phyloP scores from a whole-genome alignment of 2,329 filamentous ascomycete species.

The Penicillium sclerotiorum region DNA sequence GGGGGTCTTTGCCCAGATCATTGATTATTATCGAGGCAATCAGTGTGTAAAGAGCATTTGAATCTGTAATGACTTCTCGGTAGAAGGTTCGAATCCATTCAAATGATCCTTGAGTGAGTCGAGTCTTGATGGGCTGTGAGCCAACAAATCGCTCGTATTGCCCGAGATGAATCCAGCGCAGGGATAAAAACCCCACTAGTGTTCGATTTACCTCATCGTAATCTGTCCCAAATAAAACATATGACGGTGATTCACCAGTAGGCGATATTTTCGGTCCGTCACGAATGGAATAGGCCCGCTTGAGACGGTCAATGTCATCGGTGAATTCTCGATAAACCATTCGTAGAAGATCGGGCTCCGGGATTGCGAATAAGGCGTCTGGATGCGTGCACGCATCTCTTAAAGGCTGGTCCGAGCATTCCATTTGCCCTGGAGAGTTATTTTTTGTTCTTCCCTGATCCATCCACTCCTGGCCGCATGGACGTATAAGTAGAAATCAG shows the following conservation, averaged over 20 bases:
- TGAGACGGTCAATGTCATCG: slow-evolving; percentile 18
- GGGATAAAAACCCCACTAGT: slow-evolving; percentile 14
- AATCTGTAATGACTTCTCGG: slow-evolving; percentile 1
- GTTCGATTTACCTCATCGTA: slow-evolving; percentile 20
- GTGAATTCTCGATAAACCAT: slow-evolving; percentile 15
- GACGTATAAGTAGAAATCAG: not conserved
- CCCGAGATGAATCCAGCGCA: slow-evolving; percentile 18
- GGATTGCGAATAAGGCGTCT: slow-evolving; percentile 10
- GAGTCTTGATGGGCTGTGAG: slow-evolving; percentile 9
- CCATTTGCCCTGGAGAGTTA: not conserved
- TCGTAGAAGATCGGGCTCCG: slow-evolving; percentile 7
- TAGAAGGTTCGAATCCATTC: slow-evolving; percentile 17
- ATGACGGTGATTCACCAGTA: slow-evolving; percentile 11
- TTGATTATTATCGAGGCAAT: slow-evolving; percentile 19
- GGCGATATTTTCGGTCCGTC: slow-evolving; percentile 1
- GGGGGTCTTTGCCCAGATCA: slow-evolving; percentile 19
- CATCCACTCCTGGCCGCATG: too few species aligned
- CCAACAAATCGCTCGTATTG: slow-evolving; percentile 16
- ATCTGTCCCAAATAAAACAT: slow-evolving; percentile 15
- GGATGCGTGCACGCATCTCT: slow-evolving; percentile 8
- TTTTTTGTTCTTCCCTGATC: too few species aligned
- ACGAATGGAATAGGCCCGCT: slow-evolving; percentile 20
- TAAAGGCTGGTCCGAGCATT: not conserved
- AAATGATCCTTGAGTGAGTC: slow-evolving; percentile 14
- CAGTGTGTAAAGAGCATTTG: slow-evolving; percentile 11